Conservation (phyloP, 352 stramenopile genomes). For the Phytophthora quininea region DNA sequence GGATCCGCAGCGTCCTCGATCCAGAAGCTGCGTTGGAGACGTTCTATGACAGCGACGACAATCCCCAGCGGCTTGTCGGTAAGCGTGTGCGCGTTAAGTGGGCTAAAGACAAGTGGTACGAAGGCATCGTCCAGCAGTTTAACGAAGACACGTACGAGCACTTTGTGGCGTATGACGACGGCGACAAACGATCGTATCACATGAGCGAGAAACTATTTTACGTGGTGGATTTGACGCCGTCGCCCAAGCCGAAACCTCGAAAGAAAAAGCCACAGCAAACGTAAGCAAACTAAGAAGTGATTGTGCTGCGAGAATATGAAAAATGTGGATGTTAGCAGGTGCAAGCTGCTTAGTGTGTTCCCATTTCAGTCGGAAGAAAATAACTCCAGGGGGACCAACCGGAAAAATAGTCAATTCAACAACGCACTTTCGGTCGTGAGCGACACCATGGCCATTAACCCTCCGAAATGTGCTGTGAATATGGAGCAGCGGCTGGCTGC, state of each 20-base stretch:
- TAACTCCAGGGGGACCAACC: not conserved
- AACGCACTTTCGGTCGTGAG: too few species aligned
- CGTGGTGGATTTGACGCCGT: conserved; percentile 53
- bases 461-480: conserved; percentile 83
- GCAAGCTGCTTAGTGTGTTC: not conserved
- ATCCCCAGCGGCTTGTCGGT: conserved; percentile 79
- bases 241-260: conserved; percentile 35
- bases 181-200: conserved; percentile 86
- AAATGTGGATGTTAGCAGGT: not conserved
- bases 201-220: conserved; percentile 92
- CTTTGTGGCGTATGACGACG: conserved; percentile 86
- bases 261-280: conserved; percentile 34
- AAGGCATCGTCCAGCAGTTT: conserved; percentile 78
- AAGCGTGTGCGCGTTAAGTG: conserved; percentile 89
- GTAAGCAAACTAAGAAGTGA: conserved; percentile 10
- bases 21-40: conserved; percentile 49
- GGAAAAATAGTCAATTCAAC: not conserved
- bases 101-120: conserved; percentile 91
- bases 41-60: conserved; percentile 92
- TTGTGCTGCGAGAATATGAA: not conserved
- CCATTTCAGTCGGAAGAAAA: not conserved
- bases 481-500: conserved; percentile 86
- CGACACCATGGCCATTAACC: conserved; percentile 65
- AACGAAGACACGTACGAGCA: conserved; percentile 85
- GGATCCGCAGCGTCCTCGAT: conserved; percentile 60